Conservation (phyloP, 2,329 filamentous ascomycete genomes). For the Scedosporium dehoogii region DNA sequence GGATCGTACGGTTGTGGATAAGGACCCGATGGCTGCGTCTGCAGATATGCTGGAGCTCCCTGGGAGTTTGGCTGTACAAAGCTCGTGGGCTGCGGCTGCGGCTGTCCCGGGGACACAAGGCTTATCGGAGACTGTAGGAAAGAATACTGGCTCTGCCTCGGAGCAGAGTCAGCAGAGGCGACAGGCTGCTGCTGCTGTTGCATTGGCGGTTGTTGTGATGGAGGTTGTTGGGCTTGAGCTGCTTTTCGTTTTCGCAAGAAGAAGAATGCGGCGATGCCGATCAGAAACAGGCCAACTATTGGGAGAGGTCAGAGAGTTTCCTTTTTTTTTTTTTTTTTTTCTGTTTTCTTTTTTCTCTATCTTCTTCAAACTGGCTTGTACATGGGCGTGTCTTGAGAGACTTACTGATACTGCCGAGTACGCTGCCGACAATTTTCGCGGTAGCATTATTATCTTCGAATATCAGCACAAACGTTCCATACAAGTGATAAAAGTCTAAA, state of each 20-base stretch:
- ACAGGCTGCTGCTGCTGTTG: not conserved
- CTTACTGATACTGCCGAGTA: constrained; percentile 11
- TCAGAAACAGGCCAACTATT: not conserved
- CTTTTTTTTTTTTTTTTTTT: not conserved
- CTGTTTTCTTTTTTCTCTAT: no score
- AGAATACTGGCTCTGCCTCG: not conserved
- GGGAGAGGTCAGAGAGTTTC: not conserved
- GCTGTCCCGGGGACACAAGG: not conserved
- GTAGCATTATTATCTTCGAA: not conserved
- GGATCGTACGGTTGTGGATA: not conserved
- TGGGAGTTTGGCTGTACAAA: not conserved
- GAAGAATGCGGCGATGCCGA: not conserved
- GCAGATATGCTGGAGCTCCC: not conserved
- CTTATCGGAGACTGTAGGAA: not conserved
- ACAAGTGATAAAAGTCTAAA: not conserved
- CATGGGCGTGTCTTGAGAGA: not conserved
- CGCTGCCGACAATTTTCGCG: constrained; percentile 6
- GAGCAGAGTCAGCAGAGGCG: not conserved
- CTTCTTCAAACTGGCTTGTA: not conserved
- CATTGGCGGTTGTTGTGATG: not conserved
- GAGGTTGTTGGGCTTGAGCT: not conserved
- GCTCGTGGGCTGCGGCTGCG: not conserved
- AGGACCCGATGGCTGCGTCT: not conserved
- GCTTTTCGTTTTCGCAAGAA: not conserved
- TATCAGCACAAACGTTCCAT: not conserved